A percentile compares a stretch with the other conserved stretches of the same genome.
These are phyloP conservation scores for Poteriospumella lacustris DNA, from an alignment of 108 stramenopile genomes.

Conservation along the genomic window DNA sequence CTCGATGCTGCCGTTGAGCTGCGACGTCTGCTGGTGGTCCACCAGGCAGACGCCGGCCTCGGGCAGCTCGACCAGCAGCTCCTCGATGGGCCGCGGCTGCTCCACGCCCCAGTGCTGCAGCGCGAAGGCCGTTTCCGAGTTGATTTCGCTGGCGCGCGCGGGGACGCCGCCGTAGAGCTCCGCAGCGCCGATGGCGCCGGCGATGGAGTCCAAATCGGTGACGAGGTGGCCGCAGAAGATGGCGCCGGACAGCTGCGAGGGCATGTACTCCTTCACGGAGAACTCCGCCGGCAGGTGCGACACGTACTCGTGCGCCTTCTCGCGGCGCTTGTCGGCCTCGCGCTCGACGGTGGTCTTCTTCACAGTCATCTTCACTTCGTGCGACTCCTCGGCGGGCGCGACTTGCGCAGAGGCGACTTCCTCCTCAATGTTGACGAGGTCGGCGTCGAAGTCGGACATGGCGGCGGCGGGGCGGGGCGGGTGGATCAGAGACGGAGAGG, in stretches of 20 bases:
- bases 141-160: conserved; percentile 56
- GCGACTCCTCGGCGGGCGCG: too few species aligned
- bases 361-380: background rate
- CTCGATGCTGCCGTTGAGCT: conserved; percentile 63
- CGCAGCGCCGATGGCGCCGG: conserved; percentile 65
- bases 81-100: conserved; percentile 21
- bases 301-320: background rate
- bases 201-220: conserved; percentile 67
- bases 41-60: conserved; percentile 60
- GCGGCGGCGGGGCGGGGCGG: too few species aligned
- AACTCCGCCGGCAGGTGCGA: background rate
- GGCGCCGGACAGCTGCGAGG: conserved; percentile 20
- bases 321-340: background rate
- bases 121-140: conserved; percentile 56
- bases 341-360: background rate
- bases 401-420: too few species aligned
- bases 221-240: conserved; percentile 66
- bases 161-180: conserved; percentile 60
- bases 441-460: too few species aligned
- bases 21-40: conserved; percentile 67
- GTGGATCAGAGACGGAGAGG: too few species aligned
- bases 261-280: conserved; percentile 2
- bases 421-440: too few species aligned
- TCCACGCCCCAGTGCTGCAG: conserved; percentile 33
- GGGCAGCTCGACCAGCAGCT: conserved; percentile 36